phyloP scores from a whole-genome alignment of 306 rosid genomes.

The Dalbergia cultrata region DNA sequence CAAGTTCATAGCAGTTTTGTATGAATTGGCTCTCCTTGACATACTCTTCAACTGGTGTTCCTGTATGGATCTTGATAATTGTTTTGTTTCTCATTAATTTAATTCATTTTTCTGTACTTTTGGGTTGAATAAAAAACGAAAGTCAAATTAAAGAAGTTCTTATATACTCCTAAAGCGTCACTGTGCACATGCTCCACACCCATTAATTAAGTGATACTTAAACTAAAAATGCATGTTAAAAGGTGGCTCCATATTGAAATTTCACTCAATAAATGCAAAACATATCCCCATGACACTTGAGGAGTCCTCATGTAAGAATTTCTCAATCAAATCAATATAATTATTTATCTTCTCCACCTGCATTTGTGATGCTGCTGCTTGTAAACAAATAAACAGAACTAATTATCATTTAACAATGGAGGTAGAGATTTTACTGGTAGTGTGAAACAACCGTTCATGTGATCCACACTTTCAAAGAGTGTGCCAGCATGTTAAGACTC shows the following conservation, averaged over 20 bases:
- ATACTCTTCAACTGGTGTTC: constrained; percentile 20
- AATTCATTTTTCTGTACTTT: constrained; percentile 40
- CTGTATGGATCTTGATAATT: constrained; percentile 21
- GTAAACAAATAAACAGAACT: not conserved
- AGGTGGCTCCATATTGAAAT: too few species aligned
- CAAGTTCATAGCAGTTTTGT: constrained; percentile 9
- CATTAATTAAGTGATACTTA: too few species aligned
- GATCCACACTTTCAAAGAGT: too few species aligned
- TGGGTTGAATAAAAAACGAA: constrained; percentile 5
- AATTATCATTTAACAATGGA: not conserved
- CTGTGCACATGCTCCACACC: too few species aligned
- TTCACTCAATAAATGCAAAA: too few species aligned
- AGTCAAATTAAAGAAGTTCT: not conserved
- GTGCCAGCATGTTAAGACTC: too few species aligned
- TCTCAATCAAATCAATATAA: not conserved
- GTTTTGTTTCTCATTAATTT: constrained; percentile 19
- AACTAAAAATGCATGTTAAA: too few species aligned
- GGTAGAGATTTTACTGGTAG: not conserved
- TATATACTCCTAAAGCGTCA: too few species aligned
- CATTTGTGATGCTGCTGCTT: not conserved
- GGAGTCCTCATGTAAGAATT: too few species aligned
- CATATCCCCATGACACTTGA: too few species aligned
- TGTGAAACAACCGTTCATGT: too few species aligned
- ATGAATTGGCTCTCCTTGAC: not conserved
- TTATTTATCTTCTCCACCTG: not conserved